phyloP scores from a whole-genome alignment of 202 grass and related monocot genomes.

The Zizania palustris region DNA sequence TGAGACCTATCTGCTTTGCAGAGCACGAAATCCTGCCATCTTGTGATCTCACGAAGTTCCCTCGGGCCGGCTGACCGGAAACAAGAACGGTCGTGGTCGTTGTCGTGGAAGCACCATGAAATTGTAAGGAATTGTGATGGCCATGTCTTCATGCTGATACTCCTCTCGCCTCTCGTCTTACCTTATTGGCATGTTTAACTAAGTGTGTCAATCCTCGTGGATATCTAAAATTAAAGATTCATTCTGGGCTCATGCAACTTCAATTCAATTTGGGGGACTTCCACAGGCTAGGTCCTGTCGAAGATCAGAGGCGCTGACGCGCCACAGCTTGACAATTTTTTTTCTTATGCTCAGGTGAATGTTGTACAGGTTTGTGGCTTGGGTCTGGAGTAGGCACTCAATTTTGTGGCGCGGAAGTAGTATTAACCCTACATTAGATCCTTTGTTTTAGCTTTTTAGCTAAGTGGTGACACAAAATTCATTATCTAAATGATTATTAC shows the following conservation, averaged over 20 bases:
- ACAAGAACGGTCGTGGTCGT: neutral
- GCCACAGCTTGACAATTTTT: neutral
- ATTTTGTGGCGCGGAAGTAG: conserved; percentile 19
- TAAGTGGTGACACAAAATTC: neutral
- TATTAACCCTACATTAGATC: neutral
- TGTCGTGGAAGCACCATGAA: neutral
- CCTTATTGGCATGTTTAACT: neutral
- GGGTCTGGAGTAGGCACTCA: neutral
- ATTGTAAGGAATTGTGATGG: conserved; percentile 2
- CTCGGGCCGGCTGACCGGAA: neutral
- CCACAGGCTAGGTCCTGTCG: neutral
- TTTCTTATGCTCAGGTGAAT: conserved; percentile 2
- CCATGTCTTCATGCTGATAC: conserved; percentile 2
- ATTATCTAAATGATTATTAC: neutral
- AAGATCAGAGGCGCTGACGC: conserved; percentile 2
- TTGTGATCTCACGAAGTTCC: conserved; percentile 1
- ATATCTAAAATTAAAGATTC: conserved; percentile 1
- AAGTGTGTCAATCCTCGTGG: neutral
- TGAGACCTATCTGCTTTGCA: neutral
- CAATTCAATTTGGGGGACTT: neutral
- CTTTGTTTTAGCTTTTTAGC: neutral
- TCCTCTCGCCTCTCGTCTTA: neutral
- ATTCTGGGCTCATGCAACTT: neutral
- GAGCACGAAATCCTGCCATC: conserved; percentile 9
- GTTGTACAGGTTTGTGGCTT: neutral